Base-by-base conservation (phyloP, 306 rosid species). In the Castanea crenata region DNA sequence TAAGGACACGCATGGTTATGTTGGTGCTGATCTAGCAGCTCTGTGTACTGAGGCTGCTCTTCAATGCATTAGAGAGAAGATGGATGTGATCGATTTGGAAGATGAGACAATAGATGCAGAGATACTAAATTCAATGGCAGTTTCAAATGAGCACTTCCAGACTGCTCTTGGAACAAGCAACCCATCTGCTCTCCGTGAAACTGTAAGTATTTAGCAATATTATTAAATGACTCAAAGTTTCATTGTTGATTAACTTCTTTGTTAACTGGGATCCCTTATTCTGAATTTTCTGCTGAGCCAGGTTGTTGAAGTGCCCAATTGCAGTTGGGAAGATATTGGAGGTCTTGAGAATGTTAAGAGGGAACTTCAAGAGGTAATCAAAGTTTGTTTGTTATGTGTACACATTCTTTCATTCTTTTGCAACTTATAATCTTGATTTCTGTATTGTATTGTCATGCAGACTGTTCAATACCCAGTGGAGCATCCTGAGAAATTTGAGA, bases 391-490 rank as follows among this genome's bases (percentile, higher is more conserved):
- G 15, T 74, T 44, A 4, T 52, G 7, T 76, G 27, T 79, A 16
- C 12, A 16, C 44, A 38, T 27, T 59, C 58, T 64, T 72, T 73
- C 65, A 32, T 69, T 23, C 34, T 15, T 11, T 29, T 29, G 34
- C 52, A 32, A 58, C 19, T 59, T 81, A 59, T 6, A 69, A 56
- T 23, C 65, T 54, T 55, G 51, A 78, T 69, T 44, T 7, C 15
- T 74, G 16, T 71, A 54, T 63, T 71, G 41, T 80, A 46, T 51
- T 58, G 21, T 83, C 76, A 68, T 80, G 88, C 87, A 95, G 99
- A 95, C 99, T 56, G 99, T 95, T 82, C 99, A 95, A 85, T 95
- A 95, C 83, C 99, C 99, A 27, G 99, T 95, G 84, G 99, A 95
- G 79, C 99, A 95, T 85, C 99, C 99, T 62, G 99, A 94, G 85